Percentiles rank a stretch among this genome's conserved stretches.
These are phyloP conservation scores for Secale cereale DNA, from an alignment of 176 grass and related monocot species.

Conservation along the genomic window DNA sequence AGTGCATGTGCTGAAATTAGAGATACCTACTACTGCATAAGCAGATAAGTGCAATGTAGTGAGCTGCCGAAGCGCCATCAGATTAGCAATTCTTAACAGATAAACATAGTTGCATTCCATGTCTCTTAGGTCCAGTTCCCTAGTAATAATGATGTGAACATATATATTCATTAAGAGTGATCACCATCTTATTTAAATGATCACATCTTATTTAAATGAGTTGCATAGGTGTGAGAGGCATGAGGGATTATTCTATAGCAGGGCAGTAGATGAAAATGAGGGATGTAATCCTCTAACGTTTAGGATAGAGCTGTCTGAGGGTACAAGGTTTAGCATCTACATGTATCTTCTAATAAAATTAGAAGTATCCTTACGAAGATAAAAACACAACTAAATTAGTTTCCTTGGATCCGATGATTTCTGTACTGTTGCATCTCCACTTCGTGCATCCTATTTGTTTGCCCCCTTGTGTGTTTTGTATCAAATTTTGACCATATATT, in stretches of 20 bases:
- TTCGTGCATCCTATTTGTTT: too few relatives aligned
- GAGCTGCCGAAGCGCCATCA: not conserved
- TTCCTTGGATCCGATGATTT: constrained; percentile 16
- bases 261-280: too few relatives aligned
- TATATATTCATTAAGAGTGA: not conserved
- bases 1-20: not conserved
- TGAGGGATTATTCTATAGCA: not conserved
- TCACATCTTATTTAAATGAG: too few relatives aligned
- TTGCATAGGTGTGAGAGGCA: not conserved
- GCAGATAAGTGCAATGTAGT: not conserved
- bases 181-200: not conserved
- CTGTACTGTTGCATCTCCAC: too few relatives aligned
- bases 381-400: not conserved
- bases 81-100: not conserved
- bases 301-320: too few relatives aligned
- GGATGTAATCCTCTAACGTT: too few relatives aligned
- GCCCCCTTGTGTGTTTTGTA: too few relatives aligned
- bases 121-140: not conserved
- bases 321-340: not conserved
- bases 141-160: not conserved
- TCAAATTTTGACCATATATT: too few relatives aligned
- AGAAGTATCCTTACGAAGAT: not conserved
- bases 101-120: not conserved
- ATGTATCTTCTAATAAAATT: not conserved
- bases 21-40: not conserved